Conservation (phyloP, 805 yeast genomes). For the Tanozyma kutaoensis region DNA sequence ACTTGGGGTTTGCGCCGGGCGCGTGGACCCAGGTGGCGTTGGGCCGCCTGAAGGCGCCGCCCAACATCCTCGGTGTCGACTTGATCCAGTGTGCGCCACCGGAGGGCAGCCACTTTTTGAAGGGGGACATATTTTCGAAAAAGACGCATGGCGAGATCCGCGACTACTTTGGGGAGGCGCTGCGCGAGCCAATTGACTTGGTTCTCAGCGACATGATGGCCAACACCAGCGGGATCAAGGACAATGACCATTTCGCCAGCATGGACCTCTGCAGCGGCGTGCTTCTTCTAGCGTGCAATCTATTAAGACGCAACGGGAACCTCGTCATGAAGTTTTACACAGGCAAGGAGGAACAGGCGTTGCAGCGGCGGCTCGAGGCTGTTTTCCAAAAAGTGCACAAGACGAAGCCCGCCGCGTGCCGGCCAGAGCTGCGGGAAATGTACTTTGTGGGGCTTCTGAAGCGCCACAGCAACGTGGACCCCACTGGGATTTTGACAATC, state of each 20-base stretch:
- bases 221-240: slow-evolving; percentile 73
- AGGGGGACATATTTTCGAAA: slow-evolving; percentile 25
- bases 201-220: slow-evolving; percentile 82
- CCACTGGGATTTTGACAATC: too few relatives aligned
- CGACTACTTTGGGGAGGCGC: slow-evolving; percentile 29
- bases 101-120: slow-evolving; percentile 20
- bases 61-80: slow-evolving; percentile 15
- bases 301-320: slow-evolving; percentile 57
- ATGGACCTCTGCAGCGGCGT: slow-evolving; percentile 94
- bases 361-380: slow-evolving; percentile 44
- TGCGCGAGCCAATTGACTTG: slow-evolving; percentile 12
- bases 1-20: slow-evolving; percentile 40
- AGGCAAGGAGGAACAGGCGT: slow-evolving; percentile 60
- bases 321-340: slow-evolving; percentile 77
- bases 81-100: slow-evolving; percentile 23
- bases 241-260: slow-evolving; percentile 72
- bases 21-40: slow-evolving; percentile 18
- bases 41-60: slow-evolving; percentile 3
- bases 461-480: too few relatives aligned
- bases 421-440: slow-evolving; percentile 70
- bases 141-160: slow-evolving; percentile 45
- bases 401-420: slow-evolving; percentile 71
- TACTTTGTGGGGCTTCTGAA: slow-evolving; percentile 70
- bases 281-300: slow-evolving; percentile 54
- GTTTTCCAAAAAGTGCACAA: slow-evolving; percentile 53